A percentile compares a stretch with the other conserved stretches of the same genome.
These are phyloP conservation scores for Cryptococcus hybrid DNA, from an alignment of 1,284 basidiomycete genomes.

Conservation along the genomic window DNA sequence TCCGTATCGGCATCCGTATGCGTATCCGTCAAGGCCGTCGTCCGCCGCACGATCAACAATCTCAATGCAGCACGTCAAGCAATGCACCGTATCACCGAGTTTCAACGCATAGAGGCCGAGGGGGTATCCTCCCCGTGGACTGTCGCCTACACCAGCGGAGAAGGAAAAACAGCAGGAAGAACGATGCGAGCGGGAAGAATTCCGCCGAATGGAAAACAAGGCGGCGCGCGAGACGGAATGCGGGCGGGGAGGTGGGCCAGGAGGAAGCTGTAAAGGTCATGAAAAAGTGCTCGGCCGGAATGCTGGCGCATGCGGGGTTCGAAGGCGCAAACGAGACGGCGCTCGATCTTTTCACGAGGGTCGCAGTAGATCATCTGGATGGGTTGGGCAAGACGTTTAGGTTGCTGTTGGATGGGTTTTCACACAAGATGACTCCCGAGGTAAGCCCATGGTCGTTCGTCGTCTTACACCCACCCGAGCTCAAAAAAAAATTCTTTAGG, in stretches of 20 bases:
- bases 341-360: slow-evolving; percentile 74
- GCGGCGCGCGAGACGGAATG: slow-evolving; percentile 16
- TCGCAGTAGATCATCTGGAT: slow-evolving; percentile 74
- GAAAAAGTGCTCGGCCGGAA: slow-evolving; percentile 55
- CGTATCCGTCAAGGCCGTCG: slow-evolving; percentile 24
- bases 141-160: no score
- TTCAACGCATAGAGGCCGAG: slow-evolving; percentile 36
- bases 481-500: no score
- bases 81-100: slow-evolving; percentile 38
- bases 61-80: slow-evolving; percentile 27
- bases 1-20: no score
- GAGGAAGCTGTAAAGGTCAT: slow-evolving; percentile 37
- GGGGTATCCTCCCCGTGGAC: slow-evolving; percentile 18
- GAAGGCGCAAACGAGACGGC: slow-evolving; percentile 72
- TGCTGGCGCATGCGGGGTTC: slow-evolving; percentile 83
- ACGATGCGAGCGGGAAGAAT: no score
- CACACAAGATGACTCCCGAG: slow-evolving; percentile 73
- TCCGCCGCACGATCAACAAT: slow-evolving; percentile 36
- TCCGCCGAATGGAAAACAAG: not conserved
- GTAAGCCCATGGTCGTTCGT: slow-evolving; percentile 49
- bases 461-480: not conserved
- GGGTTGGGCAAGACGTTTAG: slow-evolving; percentile 85
- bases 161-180: no score
- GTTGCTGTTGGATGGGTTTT: slow-evolving; percentile 77
- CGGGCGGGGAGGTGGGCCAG: slow-evolving; percentile 43